Conservation (phyloP, 2,329 filamentous ascomycete species). For the Colletotrichum camelliae region DNA sequence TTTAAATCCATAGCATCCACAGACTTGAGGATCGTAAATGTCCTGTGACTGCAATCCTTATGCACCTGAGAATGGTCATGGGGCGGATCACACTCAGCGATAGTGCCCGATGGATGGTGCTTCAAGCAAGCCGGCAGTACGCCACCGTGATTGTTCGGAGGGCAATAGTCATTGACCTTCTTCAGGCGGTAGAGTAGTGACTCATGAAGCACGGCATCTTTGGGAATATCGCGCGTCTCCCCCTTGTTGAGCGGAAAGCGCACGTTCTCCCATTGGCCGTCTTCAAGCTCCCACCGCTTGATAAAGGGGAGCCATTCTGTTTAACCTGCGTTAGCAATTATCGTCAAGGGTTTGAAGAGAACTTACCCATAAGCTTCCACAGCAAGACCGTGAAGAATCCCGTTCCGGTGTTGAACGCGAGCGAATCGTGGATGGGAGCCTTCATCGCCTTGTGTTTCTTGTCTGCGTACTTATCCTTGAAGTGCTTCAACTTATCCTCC, state of each 20-base stretch:
- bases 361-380: constrained; percentile 49
- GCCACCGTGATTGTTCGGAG: constrained; percentile 39
- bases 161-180: constrained; percentile 31
- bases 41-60: neutral
- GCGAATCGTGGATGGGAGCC: constrained; percentile 43
- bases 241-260: constrained; percentile 44
- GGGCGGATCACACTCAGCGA: neutral
- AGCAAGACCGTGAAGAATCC: constrained; percentile 43
- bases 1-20: neutral
- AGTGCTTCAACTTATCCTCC: constrained; percentile 33
- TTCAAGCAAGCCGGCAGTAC: constrained; percentile 35
- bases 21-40: neutral
- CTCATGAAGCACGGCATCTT: constrained; percentile 42
- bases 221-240: constrained; percentile 41
- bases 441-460: constrained; percentile 33
- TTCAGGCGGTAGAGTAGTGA: constrained; percentile 39
- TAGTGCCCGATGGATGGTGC: neutral
- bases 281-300: constrained; percentile 44
- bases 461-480: constrained; percentile 29
- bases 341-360: rapidly evolving
- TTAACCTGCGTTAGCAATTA: neutral
- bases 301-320: constrained; percentile 44
- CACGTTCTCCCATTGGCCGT: constrained; percentile 35
- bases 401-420: constrained; percentile 40
- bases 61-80: neutral